These are phyloP conservation scores for Aspergillus ibericus DNA, from an alignment of 2,329 filamentous ascomycete species.

Conservation along the genomic window DNA sequence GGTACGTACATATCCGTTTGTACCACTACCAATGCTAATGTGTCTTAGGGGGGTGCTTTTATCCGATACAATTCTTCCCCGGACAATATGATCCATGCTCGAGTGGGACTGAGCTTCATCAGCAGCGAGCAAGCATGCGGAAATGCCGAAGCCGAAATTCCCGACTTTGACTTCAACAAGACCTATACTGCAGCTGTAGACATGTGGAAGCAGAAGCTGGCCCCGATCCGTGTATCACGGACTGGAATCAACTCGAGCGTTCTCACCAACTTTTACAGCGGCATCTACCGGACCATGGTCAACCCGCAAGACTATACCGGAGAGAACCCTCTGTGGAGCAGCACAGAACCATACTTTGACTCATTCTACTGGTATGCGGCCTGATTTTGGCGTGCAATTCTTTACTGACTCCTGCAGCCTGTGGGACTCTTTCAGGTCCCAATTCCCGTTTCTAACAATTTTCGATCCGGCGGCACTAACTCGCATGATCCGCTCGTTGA, in stretches of 20 bases:
- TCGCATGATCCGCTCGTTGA: slow-evolving; percentile 66
- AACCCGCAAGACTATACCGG: slow-evolving; percentile 72
- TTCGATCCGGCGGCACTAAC: slow-evolving; percentile 63
- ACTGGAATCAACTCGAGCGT: slow-evolving; percentile 30
- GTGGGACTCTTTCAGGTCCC: slow-evolving; percentile 69
- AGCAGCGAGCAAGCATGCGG: slow-evolving; percentile 64
- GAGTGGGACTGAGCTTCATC: slow-evolving; percentile 69
- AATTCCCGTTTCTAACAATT: slow-evolving; percentile 68
- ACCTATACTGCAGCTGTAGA: slow-evolving; percentile 54
- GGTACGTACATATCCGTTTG: slow-evolving; percentile 15
- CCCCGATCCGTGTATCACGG: slow-evolving; percentile 37
- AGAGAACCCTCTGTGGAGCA: slow-evolving; percentile 67
- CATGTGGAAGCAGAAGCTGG: slow-evolving; percentile 60
- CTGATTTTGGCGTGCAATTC: background rate
- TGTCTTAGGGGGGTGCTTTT: slow-evolving; percentile 59
- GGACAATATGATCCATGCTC: slow-evolving; percentile 57
- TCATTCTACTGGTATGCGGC: slow-evolving; percentile 66
- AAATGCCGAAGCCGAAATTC: slow-evolving; percentile 67
- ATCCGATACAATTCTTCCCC: slow-evolving; percentile 58
- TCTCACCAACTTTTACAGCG: slow-evolving; percentile 64
- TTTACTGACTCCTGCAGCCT: slow-evolving; percentile 41
- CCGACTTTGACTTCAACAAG: slow-evolving; percentile 61
- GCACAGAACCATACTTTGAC: slow-evolving; percentile 68
- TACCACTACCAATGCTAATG: background rate
- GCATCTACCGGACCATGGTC: slow-evolving; percentile 68